Conservation (phyloP, 169 alveolate species). For the Hammondia hammondi region DNA sequence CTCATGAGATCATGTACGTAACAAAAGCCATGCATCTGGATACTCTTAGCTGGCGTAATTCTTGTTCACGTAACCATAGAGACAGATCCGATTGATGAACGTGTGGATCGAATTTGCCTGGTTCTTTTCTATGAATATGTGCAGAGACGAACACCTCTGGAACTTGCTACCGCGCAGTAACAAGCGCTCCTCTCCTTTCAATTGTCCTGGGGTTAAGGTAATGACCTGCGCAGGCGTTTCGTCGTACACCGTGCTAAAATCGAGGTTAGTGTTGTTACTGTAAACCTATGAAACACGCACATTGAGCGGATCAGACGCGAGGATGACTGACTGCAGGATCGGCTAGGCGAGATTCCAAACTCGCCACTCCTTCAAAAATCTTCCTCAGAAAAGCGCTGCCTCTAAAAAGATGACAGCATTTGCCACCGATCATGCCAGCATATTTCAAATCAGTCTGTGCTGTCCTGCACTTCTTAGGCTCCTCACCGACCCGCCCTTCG, state of each 20-base stretch:
- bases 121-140: background rate
- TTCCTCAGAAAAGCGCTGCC: too few species aligned
- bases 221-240: constrained; percentile 40
- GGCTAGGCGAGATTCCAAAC: too few species aligned
- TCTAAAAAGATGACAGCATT: too few species aligned
- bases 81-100: constrained; percentile 15
- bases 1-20: too few species aligned
- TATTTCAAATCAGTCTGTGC: too few species aligned
- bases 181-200: constrained; percentile 39
- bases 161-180: constrained; percentile 35
- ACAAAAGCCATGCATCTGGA: background rate
- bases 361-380: too few species aligned
- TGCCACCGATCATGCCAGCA: too few species aligned
- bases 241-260: constrained; percentile 26
- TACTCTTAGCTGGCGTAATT: background rate
- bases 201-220: background rate
- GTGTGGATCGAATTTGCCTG: constrained; percentile 18
- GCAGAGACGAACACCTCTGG: constrained; percentile 34
- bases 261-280: constrained; percentile 34
- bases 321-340: too few species aligned
- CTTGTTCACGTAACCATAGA: constrained; percentile 36
- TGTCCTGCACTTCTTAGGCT: too few species aligned
- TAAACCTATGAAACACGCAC: background rate
- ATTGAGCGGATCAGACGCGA: background rate
- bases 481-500: too few species aligned